Evolutionary conservation across 331 rosid species (phyloP).

Genomic region (Quercus tomentella): DNA sequence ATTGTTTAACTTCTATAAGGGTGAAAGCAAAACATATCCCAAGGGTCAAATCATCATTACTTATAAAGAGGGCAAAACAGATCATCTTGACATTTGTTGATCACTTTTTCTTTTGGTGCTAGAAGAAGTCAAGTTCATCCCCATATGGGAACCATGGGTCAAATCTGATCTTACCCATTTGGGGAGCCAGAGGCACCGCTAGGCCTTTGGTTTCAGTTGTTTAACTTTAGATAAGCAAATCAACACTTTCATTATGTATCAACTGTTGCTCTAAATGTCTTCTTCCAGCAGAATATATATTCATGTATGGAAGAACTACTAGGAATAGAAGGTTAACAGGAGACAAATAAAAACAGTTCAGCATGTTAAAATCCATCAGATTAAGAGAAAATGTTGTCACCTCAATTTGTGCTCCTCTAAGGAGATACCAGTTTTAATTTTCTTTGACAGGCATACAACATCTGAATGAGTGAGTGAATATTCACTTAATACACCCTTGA

Average conservation of each 20-base stretch:
- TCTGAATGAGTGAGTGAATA: slow-evolving; percentile 83
- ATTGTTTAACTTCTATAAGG: neutral
- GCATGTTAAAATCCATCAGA: neutral
- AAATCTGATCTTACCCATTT: no score
- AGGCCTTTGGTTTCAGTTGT: neutral
- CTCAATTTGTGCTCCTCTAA: slow-evolving; percentile 75
- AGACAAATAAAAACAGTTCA: neutral
- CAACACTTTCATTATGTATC: neutral
- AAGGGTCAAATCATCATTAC: neutral
- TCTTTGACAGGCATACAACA: slow-evolving; percentile 74
- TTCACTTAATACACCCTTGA: slow-evolving; percentile 64
- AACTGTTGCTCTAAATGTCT: neutral
- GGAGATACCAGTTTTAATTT: slow-evolving; percentile 71
- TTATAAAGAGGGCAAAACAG: neutral
- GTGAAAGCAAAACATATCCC: neutral
- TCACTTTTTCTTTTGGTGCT: no score
- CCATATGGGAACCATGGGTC: no score
- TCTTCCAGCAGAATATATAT: neutral
- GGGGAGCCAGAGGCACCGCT: no score
- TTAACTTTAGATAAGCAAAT: neutral
- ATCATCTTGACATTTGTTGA: neutral
- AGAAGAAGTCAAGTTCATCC: no score
- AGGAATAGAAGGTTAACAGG: neutral
- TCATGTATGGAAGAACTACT: neutral
- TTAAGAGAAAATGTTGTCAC: slow-evolving; percentile 30